Evolutionary conservation across 1,284 basidiomycete species (phyloP).

Genomic region (Cutaneotrichosporon daszewskae): DNA sequence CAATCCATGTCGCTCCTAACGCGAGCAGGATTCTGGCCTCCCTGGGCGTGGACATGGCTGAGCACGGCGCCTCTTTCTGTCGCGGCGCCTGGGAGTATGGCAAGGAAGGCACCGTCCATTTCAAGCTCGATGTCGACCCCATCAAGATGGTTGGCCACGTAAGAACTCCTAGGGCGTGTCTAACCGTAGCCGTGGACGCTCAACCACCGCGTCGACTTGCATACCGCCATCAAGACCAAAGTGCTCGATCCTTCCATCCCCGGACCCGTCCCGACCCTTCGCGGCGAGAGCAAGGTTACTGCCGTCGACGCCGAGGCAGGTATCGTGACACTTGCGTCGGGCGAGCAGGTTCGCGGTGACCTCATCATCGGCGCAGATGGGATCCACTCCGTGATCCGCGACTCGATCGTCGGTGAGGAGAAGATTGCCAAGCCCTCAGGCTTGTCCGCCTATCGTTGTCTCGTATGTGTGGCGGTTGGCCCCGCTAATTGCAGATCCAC

Average conservation of each 20-base stretch:
- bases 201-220: constrained; percentile 38
- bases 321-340: constrained; percentile 21
- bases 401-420: constrained; percentile 22
- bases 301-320: constrained; percentile 19
- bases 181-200: no score
- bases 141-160: constrained; percentile 7
- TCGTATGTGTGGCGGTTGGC: no score
- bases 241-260: no score
- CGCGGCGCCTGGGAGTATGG: no score
- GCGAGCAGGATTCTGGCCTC: constrained; percentile 20
- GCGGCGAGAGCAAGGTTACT: no score
- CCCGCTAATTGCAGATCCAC: no score
- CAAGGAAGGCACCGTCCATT: no score
- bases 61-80: no score
- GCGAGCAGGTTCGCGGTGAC: constrained; percentile 23
- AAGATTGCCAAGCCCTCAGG: constrained; percentile 23
- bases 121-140: no score
- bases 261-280: no score
- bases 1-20: constrained; percentile 30
- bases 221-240: constrained; percentile 36
- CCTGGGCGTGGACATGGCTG: constrained; percentile 13
- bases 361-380: constrained; percentile 38
- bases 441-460: constrained; percentile 31
- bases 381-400: constrained; percentile 24
- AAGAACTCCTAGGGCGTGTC: no score